Conservation (phyloP, 768 basidiomycete genomes). For the Tylopilus intermedius region DNA sequence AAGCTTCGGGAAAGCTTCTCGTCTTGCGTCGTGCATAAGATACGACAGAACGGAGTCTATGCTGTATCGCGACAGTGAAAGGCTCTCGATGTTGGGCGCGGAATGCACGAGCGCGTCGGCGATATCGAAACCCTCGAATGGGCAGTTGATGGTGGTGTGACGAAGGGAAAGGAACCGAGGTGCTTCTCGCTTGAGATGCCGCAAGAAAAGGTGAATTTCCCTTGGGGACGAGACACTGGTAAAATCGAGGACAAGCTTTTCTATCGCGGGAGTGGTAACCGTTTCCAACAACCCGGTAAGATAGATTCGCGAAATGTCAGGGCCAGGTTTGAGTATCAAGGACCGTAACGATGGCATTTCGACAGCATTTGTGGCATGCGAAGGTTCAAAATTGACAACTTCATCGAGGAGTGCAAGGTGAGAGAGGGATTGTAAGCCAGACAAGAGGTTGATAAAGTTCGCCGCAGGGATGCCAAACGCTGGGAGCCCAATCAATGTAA, state of each 20-base stretch:
- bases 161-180: conserved; percentile 25
- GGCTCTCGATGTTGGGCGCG: conserved; percentile 22
- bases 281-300: conserved; percentile 22
- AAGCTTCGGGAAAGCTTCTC: conserved; percentile 24
- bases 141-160: conserved; percentile 20
- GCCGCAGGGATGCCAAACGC: conserved; percentile 19
- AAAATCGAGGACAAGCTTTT: conserved; percentile 26
- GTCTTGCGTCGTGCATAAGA: conserved; percentile 25
- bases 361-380: conserved; percentile 3
- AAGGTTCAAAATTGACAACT: conserved; percentile 25
- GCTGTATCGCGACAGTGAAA: conserved; percentile 27
- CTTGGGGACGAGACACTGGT: conserved; percentile 21
- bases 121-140: conserved; percentile 23
- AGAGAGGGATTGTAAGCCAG: conserved; percentile 19
- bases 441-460: conserved; percentile 22
- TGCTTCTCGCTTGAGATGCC: conserved; percentile 23
- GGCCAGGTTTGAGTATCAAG: conserved; percentile 22
- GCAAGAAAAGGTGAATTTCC: conserved; percentile 27
- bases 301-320: conserved; percentile 27
- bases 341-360: conserved; percentile 19
- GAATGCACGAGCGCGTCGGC: conserved; percentile 19
- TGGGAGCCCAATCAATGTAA: conserved; percentile 23
- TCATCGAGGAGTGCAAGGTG: conserved; percentile 24
- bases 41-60: conserved; percentile 21
- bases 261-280: conserved; percentile 21